phyloP scores from a whole-genome alignment of 192 early-diverging fungal species.

The Lobosporangium transversale region DNA sequence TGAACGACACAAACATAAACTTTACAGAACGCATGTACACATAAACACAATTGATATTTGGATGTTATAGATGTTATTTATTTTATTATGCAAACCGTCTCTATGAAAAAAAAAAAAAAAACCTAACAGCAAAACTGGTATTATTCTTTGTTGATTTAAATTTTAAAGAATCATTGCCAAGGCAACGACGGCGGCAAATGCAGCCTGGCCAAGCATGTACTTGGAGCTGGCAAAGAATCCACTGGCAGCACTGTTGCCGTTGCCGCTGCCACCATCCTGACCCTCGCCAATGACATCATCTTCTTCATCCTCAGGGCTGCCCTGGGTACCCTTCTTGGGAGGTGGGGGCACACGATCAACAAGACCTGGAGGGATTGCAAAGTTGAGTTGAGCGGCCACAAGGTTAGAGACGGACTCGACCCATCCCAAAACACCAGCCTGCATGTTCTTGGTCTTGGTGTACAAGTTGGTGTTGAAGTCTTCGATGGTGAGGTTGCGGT shows the following conservation, averaged over 20 bases:
- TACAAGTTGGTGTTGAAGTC: conserved; percentile 39
- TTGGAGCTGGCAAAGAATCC: not conserved
- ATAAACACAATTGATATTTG: no score
- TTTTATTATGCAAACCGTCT: no score
- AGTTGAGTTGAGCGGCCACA: conserved; percentile 19
- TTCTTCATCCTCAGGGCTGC: conserved; percentile 37
- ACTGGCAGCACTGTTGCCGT: not conserved
- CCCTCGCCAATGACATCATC: conserved; percentile 2
- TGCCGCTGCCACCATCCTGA: not conserved
- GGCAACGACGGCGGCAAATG: not conserved
- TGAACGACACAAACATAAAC: no score
- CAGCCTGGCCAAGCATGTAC: not conserved
- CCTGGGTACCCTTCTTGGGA: conserved; percentile 24
- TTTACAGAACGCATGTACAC: no score
- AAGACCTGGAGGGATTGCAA: conserved; percentile 25
- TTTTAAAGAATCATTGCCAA: not conserved
- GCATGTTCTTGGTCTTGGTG: conserved; percentile 24
- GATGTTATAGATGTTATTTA: no score
- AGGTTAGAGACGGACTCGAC: conserved; percentile 10
- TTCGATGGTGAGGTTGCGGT: conserved; percentile 27
- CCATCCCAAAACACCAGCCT: conserved; percentile 25
- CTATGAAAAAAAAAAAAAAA: no score
- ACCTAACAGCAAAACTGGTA: no score
- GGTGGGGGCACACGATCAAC: conserved; percentile 35
- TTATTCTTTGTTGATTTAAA: no score